Evolutionary conservation across 805 yeast genomes (phyloP).

Genomic region (Barnettozyma sp.): DNA sequence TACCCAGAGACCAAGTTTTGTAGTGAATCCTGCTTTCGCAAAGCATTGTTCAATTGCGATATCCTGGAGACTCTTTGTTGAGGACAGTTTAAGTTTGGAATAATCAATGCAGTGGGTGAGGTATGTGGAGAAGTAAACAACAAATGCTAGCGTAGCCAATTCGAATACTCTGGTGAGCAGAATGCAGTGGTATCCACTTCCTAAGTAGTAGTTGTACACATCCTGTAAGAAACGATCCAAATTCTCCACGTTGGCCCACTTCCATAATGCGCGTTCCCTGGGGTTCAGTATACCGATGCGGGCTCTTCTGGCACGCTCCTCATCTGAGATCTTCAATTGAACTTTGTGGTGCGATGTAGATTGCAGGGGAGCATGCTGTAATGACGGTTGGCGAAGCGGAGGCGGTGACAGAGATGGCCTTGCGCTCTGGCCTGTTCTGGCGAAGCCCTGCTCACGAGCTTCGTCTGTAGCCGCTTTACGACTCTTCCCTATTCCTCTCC

Average conservation of each 20-base stretch:
- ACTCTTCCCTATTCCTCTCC: not conserved
- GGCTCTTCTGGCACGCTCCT: slow-evolving; percentile 23
- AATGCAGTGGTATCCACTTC: slow-evolving; percentile 82
- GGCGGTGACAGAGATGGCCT: too few species aligned
- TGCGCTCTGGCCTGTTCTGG: too few species aligned
- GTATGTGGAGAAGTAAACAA: slow-evolving; percentile 71
- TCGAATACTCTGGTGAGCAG: slow-evolving; percentile 59
- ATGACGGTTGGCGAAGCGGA: too few species aligned
- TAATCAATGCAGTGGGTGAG: slow-evolving; percentile 78
- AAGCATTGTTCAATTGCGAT: slow-evolving; percentile 33
- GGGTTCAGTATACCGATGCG: slow-evolving; percentile 43
- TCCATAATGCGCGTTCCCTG: slow-evolving; percentile 78
- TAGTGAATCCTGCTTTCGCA: slow-evolving; percentile 38
- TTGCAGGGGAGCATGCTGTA: too few species aligned
- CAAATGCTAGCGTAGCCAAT: slow-evolving; percentile 68
- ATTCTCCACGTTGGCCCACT: slow-evolving; percentile 95
- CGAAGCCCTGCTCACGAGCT: slow-evolving; percentile 1
- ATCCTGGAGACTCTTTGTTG: slow-evolving; percentile 24
- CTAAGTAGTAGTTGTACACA: slow-evolving; percentile 75
- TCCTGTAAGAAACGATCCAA: slow-evolving; percentile 81
- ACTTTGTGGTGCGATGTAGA: too few species aligned
- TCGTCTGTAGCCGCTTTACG: slow-evolving; percentile 1
- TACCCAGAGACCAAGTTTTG: slow-evolving; percentile 57
- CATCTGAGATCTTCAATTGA: slow-evolving; percentile 12
- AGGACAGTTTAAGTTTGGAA: slow-evolving; percentile 33